Evolutionary conservation across 768 basidiomycete species (phyloP).

Genomic region (Mycena chlorophos): DNA sequence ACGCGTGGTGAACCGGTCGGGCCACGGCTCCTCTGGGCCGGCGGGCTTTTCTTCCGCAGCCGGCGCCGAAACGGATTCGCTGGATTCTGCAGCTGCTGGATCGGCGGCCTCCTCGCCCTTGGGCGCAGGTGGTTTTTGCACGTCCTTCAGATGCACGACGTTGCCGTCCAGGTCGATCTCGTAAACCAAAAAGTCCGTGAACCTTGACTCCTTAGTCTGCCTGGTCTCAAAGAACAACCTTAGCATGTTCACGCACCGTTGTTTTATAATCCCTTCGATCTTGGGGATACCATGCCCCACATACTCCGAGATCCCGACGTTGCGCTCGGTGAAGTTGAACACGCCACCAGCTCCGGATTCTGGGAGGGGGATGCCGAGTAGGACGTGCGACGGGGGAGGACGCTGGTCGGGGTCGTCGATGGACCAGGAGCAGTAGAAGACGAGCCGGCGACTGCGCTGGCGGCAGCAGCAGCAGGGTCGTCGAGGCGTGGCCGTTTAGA

Average conservation of each 20-base stretch:
- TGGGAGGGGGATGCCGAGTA: constrained; percentile 61
- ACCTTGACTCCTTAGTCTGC: no score
- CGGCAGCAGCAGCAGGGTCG: constrained; percentile 16
- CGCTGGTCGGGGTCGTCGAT: constrained; percentile 38
- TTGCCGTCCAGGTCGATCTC: constrained; percentile 84
- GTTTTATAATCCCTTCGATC: constrained; percentile 94
- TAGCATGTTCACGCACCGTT: no score
- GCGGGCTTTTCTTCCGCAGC: constrained; percentile 20
- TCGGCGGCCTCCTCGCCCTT: constrained; percentile 39
- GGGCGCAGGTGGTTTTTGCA: constrained; percentile 65
- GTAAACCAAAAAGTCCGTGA: constrained; percentile 94
- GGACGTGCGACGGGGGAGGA: constrained; percentile 73
- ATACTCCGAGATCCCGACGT: constrained; percentile 92
- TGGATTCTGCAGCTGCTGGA: constrained; percentile 19
- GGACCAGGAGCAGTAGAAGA: no score
- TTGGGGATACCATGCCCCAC: constrained; percentile 66
- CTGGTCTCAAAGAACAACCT: no score
- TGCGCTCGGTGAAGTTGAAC: constrained; percentile 67
- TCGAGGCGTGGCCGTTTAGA: constrained; percentile 47
- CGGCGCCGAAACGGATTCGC: constrained; percentile 3
- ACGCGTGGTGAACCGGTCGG: constrained; percentile 53
- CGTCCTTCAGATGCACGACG: constrained; percentile 77
- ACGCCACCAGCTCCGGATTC: constrained; percentile 48
- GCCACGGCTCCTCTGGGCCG: constrained; percentile 57
- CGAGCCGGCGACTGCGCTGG: no score